phyloP scores from a whole-genome alignment of 306 rosid genomes.

The Parietaria judaica region DNA sequence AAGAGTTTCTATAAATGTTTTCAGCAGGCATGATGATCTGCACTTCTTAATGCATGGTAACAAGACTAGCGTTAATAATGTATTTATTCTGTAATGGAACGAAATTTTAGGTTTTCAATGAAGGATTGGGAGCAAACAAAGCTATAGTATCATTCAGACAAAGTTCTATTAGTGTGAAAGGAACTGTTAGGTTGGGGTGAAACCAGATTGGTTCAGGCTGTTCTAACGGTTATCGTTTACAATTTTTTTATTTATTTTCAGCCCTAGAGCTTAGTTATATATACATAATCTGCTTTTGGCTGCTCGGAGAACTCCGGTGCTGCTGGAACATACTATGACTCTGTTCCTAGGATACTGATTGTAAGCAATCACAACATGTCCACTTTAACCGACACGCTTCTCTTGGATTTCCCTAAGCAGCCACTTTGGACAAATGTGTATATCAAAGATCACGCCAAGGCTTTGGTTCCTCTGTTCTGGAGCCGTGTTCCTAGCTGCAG shows the following conservation, averaged over 20 bases:
- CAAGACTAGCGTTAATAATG: slow-evolving; percentile 12
- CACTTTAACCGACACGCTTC: slow-evolving; percentile 81
- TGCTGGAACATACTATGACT: slow-evolving; percentile 94
- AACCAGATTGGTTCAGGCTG: not conserved
- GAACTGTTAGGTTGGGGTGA: not conserved
- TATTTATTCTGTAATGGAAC: too few species aligned
- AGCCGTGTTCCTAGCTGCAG: slow-evolving; percentile 46
- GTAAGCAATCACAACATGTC: slow-evolving; percentile 75
- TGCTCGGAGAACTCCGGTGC: slow-evolving; percentile 87
- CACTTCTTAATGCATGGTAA: slow-evolving; percentile 67
- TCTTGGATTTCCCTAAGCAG: slow-evolving; percentile 82
- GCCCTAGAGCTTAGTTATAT: not conserved
- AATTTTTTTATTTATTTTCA: not conserved
- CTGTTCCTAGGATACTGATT: slow-evolving; percentile 79
- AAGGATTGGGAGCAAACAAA: too few species aligned
- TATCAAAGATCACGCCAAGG: slow-evolving; percentile 84
- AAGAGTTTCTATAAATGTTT: slow-evolving; percentile 67
- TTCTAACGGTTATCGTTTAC: not conserved
- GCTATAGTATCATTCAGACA: too few species aligned
- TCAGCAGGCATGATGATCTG: slow-evolving; percentile 72
- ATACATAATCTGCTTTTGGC: slow-evolving; percentile 33
- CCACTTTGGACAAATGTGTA: slow-evolving; percentile 93
- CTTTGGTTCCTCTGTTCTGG: slow-evolving; percentile 90
- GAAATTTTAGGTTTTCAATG: too few species aligned
- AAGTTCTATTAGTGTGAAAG: too few species aligned